phyloP scores from a whole-genome alignment of 1,284 basidiomycete genomes.

The Neolentinus lepideus region DNA sequence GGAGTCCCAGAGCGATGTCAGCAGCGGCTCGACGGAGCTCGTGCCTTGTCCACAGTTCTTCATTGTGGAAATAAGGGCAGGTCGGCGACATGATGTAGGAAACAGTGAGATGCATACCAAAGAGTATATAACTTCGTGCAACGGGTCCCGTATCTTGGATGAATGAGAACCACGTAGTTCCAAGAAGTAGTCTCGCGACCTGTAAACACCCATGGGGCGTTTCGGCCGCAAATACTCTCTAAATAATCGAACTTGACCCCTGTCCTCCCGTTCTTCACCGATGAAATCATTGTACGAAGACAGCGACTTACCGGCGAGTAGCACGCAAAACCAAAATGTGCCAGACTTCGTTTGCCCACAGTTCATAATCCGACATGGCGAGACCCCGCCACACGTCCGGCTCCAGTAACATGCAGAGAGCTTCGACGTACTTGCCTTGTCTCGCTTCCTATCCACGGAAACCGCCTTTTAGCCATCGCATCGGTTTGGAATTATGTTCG shows the following conservation, averaged over 20 bases:
- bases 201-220: constrained; percentile 43
- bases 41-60: constrained; percentile 49
- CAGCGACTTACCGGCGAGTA: constrained; percentile 48
- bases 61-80: not conserved
- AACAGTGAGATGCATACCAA: constrained; percentile 37
- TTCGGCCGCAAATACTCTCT: constrained; percentile 56
- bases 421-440: constrained; percentile 57
- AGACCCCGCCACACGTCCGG: constrained; percentile 66
- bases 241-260: constrained; percentile 57
- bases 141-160: constrained; percentile 50
- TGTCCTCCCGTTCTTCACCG: constrained; percentile 13
- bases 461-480: not conserved
- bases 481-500: not conserved
- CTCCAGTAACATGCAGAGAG: constrained; percentile 56
- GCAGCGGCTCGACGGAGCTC: constrained; percentile 52
- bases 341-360: constrained; percentile 73
- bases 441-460: constrained; percentile 46
- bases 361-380: constrained; percentile 49
- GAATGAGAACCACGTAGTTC: constrained; percentile 22
- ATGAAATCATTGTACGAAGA: not conserved
- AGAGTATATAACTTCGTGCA: constrained; percentile 51
- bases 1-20: constrained; percentile 69
- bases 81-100: not conserved
- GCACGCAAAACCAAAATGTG: constrained; percentile 61
- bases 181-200: constrained; percentile 47